Evolutionary conservation across 2,329 filamentous ascomycete species (phyloP).

Genomic region (Gnomoniopsis sp.): DNA sequence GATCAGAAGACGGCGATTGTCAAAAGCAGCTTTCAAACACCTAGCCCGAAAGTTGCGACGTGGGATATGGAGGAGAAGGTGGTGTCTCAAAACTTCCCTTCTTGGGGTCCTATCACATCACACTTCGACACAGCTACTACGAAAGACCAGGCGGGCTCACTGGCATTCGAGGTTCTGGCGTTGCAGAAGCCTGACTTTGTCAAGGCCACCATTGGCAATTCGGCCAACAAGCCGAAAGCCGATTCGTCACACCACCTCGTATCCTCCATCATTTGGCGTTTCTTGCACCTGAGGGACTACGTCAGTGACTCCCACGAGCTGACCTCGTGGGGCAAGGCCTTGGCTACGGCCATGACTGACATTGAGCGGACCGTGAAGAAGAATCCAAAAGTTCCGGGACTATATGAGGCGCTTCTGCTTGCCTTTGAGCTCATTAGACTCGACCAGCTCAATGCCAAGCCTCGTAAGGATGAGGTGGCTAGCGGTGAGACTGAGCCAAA

Average conservation of each 20-base stretch:
- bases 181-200: conserved; percentile 69
- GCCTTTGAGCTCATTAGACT: conserved; percentile 83
- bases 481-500: conserved; percentile 72
- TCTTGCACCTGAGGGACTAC: conserved; percentile 86
- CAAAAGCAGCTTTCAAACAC: conserved; percentile 40
- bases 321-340: conserved; percentile 78
- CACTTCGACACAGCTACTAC: background rate
- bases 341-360: conserved; percentile 65
- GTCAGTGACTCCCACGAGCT: conserved; percentile 74
- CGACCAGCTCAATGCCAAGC: conserved; percentile 70
- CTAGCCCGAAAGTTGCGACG: conserved; percentile 43
- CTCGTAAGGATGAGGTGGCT: conserved; percentile 51
- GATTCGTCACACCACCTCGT: conserved; percentile 63
- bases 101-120: conserved; percentile 7
- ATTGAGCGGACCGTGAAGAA: conserved; percentile 53
- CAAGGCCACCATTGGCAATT: conserved; percentile 60
- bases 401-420: conserved; percentile 77
- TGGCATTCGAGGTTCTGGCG: conserved; percentile 62
- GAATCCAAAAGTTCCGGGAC: conserved; percentile 39
- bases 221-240: conserved; percentile 50
- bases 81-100: conserved; percentile 45
- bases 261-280: conserved; percentile 78
- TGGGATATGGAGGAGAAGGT: conserved; percentile 72
- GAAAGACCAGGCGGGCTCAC: conserved; percentile 39
- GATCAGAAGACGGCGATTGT: conserved; percentile 64